phyloP scores from a whole-genome alignment of 2,329 filamentous ascomycete species.

The Calonectria honghensis region DNA sequence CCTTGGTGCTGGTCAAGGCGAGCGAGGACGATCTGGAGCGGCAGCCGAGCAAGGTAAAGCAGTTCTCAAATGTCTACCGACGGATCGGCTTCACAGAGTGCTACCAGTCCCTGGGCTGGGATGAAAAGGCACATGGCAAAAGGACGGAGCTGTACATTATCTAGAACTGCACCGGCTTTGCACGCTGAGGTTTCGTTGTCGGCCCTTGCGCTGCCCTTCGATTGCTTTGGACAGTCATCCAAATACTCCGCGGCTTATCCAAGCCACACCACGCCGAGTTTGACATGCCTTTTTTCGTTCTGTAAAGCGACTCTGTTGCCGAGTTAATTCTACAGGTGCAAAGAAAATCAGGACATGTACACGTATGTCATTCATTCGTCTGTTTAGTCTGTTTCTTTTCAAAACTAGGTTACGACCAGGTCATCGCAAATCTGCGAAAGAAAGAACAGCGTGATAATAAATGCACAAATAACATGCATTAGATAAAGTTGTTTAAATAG shows the following conservation, averaged over 20 bases:
- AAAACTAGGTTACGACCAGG: too few species aligned
- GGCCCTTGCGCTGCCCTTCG: too few species aligned
- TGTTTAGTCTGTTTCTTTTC: too few species aligned
- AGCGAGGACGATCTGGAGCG: background rate
- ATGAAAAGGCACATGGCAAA: background rate
- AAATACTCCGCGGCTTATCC: background rate
- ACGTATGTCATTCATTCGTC: too few species aligned
- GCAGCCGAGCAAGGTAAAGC: constrained; percentile 15
- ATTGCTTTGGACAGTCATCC: too few species aligned
- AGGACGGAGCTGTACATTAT: background rate
- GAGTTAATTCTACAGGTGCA: too few species aligned
- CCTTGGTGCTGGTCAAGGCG: background rate
- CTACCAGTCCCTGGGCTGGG: background rate
- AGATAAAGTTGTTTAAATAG: background rate
- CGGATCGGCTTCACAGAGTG: background rate
- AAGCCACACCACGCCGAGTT: background rate
- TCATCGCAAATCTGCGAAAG: background rate
- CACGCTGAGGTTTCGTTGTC: too few species aligned
- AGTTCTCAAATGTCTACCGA: constrained; percentile 13
- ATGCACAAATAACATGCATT: background rate
- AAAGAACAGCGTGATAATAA: too few species aligned
- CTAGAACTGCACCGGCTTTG: background rate
- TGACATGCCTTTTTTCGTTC: background rate
- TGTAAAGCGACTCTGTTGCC: too few species aligned
- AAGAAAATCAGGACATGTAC: too few species aligned